Conservation (phyloP, 1,139 yeast genomes). For the Nakaseomyces uthaithaninus region DNA sequence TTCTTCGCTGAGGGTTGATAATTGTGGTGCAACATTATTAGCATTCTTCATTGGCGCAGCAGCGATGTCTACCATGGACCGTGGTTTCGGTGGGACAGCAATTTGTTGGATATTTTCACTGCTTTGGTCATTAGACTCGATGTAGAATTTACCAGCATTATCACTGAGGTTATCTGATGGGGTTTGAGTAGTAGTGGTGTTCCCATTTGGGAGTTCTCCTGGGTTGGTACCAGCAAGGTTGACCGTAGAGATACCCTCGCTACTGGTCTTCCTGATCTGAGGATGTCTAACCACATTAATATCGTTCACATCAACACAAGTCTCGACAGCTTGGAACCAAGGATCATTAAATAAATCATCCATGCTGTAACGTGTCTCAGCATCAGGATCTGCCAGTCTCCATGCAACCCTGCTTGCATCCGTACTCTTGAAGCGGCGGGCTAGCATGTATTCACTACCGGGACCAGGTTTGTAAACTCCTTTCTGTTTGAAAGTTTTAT, state of each 20-base stretch:
- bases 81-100: constrained; percentile 11
- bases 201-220: neutral
- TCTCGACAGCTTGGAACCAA: constrained; percentile 54
- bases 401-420: constrained; percentile 66
- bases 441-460: constrained; percentile 58
- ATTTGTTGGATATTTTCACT: constrained; percentile 10
- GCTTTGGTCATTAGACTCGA: constrained; percentile 2
- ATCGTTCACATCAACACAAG: constrained; percentile 38
- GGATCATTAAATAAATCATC: constrained; percentile 51
- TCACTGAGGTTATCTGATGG: neutral
- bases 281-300: constrained; percentile 17
- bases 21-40: neutral
- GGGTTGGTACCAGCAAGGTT: constrained; percentile 1
- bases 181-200: too few relatives aligned
- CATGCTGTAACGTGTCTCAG: constrained; percentile 45
- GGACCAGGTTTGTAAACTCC: constrained; percentile 47
- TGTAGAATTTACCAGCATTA: neutral
- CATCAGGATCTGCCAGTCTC: constrained; percentile 63
- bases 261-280: constrained; percentile 15
- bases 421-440: constrained; percentile 48
- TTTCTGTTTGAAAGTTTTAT: constrained; percentile 44
- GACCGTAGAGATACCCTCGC: constrained; percentile 5
- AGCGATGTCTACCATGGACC: constrained; percentile 26
- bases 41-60: constrained; percentile 12
- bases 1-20: neutral